Conservation (phyloP, 352 stramenopile species). For the Phytophthora macrochlamydospora region DNA sequence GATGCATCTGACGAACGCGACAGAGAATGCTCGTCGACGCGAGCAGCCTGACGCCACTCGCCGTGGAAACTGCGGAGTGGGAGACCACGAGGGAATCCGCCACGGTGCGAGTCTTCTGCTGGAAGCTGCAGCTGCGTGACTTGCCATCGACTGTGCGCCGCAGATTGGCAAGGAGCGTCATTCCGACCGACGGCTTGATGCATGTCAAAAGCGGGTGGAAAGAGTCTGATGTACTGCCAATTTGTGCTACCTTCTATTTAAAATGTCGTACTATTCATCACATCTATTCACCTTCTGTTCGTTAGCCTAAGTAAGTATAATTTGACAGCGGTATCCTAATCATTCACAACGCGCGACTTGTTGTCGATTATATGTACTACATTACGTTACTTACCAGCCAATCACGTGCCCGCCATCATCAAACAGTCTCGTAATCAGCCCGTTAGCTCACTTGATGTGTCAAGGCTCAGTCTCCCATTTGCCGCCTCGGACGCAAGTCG, state of each 20-base stretch:
- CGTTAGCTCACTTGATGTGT: not conserved
- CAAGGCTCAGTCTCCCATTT: constrained; percentile 22
- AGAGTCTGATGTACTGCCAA: no score
- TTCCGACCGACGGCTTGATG: constrained; percentile 1
- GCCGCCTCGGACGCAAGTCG: constrained; percentile 5
- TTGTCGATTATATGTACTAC: no score
- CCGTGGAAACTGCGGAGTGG: not conserved
- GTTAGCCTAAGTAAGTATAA: no score
- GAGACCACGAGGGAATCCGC: not conserved
- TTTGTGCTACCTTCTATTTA: no score
- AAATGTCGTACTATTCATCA: no score
- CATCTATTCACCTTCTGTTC: not conserved
- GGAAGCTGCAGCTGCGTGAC: not conserved
- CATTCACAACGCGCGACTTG: no score
- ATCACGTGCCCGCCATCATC: constrained; percentile 9
- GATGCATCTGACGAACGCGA: no score
- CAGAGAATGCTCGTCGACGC: not conserved
- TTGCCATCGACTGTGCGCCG: not conserved
- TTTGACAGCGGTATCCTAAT: no score
- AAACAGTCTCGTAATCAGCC: constrained; percentile 9
- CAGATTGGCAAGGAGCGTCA: not conserved
- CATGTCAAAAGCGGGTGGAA: not conserved
- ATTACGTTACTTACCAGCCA: not conserved
- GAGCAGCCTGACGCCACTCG: not conserved
- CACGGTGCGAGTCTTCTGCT: not conserved